Evolutionary conservation across 805 yeast genomes (phyloP).

Genomic region (Candida coleopterorum): DNA sequence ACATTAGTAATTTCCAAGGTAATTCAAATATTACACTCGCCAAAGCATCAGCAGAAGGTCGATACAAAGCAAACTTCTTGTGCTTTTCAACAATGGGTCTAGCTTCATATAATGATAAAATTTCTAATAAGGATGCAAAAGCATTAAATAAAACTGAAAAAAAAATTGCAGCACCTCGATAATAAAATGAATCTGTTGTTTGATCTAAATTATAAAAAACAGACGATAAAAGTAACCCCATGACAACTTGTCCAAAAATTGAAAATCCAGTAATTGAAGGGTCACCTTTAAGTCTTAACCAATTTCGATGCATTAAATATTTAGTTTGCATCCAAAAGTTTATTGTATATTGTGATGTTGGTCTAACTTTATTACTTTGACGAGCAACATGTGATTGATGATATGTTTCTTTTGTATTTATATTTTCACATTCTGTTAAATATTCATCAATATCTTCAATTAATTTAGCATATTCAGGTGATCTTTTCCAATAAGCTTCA

Average conservation of each 20-base stretch:
- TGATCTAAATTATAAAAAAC: slow-evolving; percentile 48
- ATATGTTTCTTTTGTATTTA: slow-evolving; percentile 11
- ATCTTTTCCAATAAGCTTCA: slow-evolving; percentile 52
- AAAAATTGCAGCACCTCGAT: slow-evolving; percentile 60
- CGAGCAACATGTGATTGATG: slow-evolving; percentile 18
- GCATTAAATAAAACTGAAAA: slow-evolving; percentile 58
- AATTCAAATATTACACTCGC: slow-evolving; percentile 56
- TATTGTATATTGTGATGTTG: slow-evolving; percentile 26
- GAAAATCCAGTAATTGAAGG: slow-evolving; percentile 48
- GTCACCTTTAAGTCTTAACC: slow-evolving; percentile 51
- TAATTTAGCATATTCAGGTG: slow-evolving; percentile 43
- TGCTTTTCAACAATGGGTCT: slow-evolving; percentile 69
- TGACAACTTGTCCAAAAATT: slow-evolving; percentile 47
- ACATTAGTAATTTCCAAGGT: slow-evolving; percentile 48
- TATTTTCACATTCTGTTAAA: slow-evolving; percentile 17
- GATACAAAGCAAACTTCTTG: slow-evolving; percentile 63
- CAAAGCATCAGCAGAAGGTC: slow-evolving; percentile 69
- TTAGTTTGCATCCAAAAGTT: slow-evolving; percentile 45
- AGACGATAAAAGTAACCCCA: slow-evolving; percentile 50
- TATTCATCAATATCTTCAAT: slow-evolving; percentile 37
- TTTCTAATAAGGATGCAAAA: slow-evolving; percentile 54
- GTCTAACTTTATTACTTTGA: slow-evolving; percentile 13
- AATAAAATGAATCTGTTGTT: slow-evolving; percentile 51
- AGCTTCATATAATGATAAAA: slow-evolving; percentile 51
- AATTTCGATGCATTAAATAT: slow-evolving; percentile 49